Percentiles rank a stretch among this genome's conserved stretches.
phyloP scores from a whole-genome alignment of 139 green algal genomes.

The Astrephomene gubernaculifera region DNA sequence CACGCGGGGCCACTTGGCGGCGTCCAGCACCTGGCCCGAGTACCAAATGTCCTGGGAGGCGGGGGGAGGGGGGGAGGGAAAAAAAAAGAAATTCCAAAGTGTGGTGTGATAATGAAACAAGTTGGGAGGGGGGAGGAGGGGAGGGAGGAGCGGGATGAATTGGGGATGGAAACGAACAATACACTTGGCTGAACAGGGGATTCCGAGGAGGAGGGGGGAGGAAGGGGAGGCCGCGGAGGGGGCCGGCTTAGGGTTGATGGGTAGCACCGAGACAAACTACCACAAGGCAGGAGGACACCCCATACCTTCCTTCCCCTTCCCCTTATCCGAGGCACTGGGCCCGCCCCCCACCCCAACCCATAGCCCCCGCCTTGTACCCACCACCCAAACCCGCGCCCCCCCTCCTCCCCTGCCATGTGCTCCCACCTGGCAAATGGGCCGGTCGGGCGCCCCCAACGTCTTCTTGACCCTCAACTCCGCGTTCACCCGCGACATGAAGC shows the following conservation, averaged over 20 bases:
- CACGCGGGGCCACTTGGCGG: conserved; percentile 25
- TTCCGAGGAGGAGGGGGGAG: neutral
- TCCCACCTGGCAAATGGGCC: conserved; percentile 44
- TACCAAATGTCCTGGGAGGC: conserved; percentile 46
- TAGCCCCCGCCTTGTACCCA: too few relatives aligned
- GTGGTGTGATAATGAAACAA: conserved; percentile 36
- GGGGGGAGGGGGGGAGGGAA: neutral
- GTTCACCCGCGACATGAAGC: conserved; percentile 28
- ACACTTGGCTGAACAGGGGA: neutral
- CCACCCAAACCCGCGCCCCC: neutral
- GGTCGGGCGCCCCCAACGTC: conserved; percentile 5
- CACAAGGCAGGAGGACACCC: too few relatives aligned
- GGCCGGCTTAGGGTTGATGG: too few relatives aligned
- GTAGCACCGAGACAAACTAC: too few relatives aligned
- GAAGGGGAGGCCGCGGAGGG: too few relatives aligned
- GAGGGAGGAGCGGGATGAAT: too few relatives aligned
- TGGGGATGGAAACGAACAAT: too few relatives aligned
- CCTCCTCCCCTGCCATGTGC: too few relatives aligned
- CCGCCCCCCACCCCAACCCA: too few relatives aligned
- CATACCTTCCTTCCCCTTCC: too few relatives aligned
- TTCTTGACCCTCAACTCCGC: conserved; percentile 1
- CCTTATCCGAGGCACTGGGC: too few relatives aligned
- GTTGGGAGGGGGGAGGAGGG: neutral
- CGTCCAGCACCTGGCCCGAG: conserved; percentile 41
- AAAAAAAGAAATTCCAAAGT: conserved; percentile 14